phyloP scores from a whole-genome alignment of 2,329 filamentous ascomycete genomes.

The Aspergillus spinulosporus region DNA sequence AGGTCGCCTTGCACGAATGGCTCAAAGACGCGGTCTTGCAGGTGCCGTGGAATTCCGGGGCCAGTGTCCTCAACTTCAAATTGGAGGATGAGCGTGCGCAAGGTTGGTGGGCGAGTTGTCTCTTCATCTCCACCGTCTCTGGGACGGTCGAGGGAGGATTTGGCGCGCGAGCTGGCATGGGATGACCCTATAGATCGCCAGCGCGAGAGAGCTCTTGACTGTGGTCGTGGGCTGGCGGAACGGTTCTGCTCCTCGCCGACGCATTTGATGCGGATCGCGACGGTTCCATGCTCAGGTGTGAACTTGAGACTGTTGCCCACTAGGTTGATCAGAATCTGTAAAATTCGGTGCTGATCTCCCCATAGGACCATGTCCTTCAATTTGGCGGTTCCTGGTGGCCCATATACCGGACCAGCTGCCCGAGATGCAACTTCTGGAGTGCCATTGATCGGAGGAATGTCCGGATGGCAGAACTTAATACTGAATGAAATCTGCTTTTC shows the following conservation, averaged over 20 bases:
- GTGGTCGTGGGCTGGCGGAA: constrained; percentile 47
- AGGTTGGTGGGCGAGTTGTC: constrained; percentile 53
- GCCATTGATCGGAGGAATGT: constrained; percentile 37
- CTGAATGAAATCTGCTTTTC: constrained; percentile 74
- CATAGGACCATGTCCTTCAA: constrained; percentile 84
- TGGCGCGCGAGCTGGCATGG: constrained; percentile 13
- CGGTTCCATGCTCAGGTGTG: constrained; percentile 72
- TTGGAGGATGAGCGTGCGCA: constrained; percentile 72
- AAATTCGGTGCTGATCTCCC: constrained; percentile 88
- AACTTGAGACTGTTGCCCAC: constrained; percentile 93
- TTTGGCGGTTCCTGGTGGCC: constrained; percentile 65
- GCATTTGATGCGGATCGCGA: constrained; percentile 75
- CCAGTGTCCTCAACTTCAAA: constrained; percentile 89
- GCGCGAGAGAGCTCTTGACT: constrained; percentile 34
- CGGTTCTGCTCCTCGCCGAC: constrained; percentile 35
- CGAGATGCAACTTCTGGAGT: constrained; percentile 21
- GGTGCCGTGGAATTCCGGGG: constrained; percentile 74
- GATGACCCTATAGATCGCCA: constrained; percentile 30
- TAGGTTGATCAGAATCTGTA: constrained; percentile 76
- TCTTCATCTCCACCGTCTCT: constrained; percentile 17
- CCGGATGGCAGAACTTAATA: constrained; percentile 65
- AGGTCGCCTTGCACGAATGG: constrained; percentile 93
- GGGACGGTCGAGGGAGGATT: neutral
- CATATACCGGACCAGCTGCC: constrained; percentile 54
- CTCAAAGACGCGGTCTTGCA: constrained; percentile 84